Evolutionary conservation across 805 yeast genomes (phyloP).

Genomic region (Candida vaughaniae): DNA sequence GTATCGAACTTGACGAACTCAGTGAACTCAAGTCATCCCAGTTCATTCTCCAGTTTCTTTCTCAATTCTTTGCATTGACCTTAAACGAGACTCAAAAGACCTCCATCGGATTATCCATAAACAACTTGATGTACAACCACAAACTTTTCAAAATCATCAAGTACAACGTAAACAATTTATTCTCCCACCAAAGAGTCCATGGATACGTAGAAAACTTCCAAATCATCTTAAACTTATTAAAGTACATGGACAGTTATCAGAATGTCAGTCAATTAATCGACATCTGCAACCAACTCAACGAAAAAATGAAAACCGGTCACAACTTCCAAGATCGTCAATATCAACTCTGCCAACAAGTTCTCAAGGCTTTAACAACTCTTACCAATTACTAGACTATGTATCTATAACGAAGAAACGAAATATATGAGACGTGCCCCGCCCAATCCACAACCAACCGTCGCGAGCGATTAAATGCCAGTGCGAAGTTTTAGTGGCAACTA

Average conservation of each 20-base stretch:
- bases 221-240: slow-evolving; percentile 22
- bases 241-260: slow-evolving; percentile 15
- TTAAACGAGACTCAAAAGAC: slow-evolving; percentile 17
- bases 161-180: slow-evolving; percentile 16
- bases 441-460: too few species aligned
- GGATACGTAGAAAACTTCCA: slow-evolving; percentile 9
- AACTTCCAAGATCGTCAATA: not conserved
- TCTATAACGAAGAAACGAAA: too few species aligned
- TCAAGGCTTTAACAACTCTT: too few species aligned
- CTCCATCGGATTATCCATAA: slow-evolving; percentile 18
- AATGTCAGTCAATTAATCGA: not conserved
- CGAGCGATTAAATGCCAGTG: too few species aligned
- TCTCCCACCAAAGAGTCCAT: not conserved
- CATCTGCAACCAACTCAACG: not conserved
- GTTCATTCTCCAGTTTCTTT: slow-evolving; percentile 41
- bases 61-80: slow-evolving; percentile 35
- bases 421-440: too few species aligned
- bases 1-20: slow-evolving; percentile 41
- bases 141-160: slow-evolving; percentile 38
- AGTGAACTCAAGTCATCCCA: slow-evolving; percentile 38
- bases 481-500: too few species aligned
- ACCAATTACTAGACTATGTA: too few species aligned
- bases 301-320: not conserved
- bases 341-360: not conserved
- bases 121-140: slow-evolving; percentile 30